These are phyloP conservation scores for Microascus cirrosus DNA, from an alignment of 2,329 filamentous ascomycete species.

Conservation along the genomic window DNA sequence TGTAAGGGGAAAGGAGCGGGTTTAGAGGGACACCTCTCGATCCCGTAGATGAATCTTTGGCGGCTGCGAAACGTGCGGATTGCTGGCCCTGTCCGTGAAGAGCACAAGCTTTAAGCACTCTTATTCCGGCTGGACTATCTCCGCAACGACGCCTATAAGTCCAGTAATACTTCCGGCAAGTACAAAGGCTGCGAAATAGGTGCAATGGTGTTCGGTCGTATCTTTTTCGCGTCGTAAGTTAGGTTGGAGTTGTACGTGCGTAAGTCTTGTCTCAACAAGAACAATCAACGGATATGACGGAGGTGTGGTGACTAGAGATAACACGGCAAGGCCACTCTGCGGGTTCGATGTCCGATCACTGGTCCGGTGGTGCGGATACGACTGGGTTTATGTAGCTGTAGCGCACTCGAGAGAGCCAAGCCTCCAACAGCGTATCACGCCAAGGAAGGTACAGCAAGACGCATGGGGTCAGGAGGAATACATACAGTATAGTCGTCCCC, in stretches of 20 bases:
- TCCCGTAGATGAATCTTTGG: not conserved
- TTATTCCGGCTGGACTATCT: not conserved
- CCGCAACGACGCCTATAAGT: not conserved
- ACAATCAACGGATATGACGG: not conserved
- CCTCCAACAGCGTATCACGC: not conserved
- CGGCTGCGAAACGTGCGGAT: not conserved
- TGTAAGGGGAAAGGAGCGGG: constrained; percentile 4
- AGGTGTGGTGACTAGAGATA: not conserved
- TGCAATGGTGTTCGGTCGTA: not conserved
- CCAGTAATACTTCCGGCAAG: not conserved
- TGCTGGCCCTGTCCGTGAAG: not conserved
- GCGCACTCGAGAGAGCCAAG: not conserved
- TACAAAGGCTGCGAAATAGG: not conserved
- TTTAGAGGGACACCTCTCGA: not conserved
- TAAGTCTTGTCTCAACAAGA: not conserved
- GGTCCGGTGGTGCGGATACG: not conserved
- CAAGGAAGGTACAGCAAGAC: not conserved
- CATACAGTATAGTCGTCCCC: not conserved
- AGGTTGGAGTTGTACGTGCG: not conserved
- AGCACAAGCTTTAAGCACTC: not conserved
- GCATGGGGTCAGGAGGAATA: not conserved
- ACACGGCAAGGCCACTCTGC: constrained; percentile 1
- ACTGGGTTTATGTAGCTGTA: constrained; percentile 2
- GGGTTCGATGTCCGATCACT: not conserved
- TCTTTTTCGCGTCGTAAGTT: not conserved